Conservation (phyloP, 2,329 filamentous ascomycete genomes). For the Parasarocladium wereldwijsianum region DNA sequence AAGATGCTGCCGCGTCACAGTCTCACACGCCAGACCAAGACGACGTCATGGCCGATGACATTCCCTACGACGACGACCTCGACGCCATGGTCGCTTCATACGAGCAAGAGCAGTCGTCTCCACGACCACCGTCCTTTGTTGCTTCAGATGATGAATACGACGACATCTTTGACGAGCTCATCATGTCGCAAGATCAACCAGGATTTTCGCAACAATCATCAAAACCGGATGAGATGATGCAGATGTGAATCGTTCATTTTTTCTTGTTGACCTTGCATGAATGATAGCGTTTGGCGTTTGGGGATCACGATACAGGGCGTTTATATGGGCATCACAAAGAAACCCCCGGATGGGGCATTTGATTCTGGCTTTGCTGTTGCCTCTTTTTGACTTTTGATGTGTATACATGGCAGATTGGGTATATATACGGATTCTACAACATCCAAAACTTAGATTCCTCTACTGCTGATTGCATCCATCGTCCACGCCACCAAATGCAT, state of each 20-base stretch:
- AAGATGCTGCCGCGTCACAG: conserved; percentile 28
- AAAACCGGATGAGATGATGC: conserved; percentile 32
- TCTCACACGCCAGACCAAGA: conserved; percentile 15
- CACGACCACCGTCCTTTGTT: conserved; percentile 17
- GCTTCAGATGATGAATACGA: conserved; percentile 47
- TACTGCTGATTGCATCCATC: conserved; percentile 50
- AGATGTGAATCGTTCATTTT: conserved; percentile 22
- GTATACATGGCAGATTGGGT: conserved; percentile 10
- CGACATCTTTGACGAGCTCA: conserved; percentile 37
- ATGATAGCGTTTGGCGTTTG: too few species aligned
- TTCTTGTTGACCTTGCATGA: too few species aligned
- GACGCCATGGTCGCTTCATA: conserved; percentile 40
- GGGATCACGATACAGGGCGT: too few species aligned
- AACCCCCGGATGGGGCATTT: conserved; percentile 8
- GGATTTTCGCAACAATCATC: conserved; percentile 11
- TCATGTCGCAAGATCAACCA: conserved; percentile 16
- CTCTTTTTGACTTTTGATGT: conserved; percentile 12
- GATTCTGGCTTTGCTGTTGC: too few species aligned
- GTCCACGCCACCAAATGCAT: conserved; percentile 46
- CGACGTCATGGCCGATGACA: conserved; percentile 36
- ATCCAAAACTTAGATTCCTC: conserved; percentile 12
- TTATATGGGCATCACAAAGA: too few species aligned
- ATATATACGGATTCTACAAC: conserved; percentile 11
- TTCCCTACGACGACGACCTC: conserved; percentile 35
- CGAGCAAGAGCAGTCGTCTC: conserved; percentile 12